Conservation (phyloP, 1,284 basidiomycete genomes). For the Trichosporon sp. region DNA sequence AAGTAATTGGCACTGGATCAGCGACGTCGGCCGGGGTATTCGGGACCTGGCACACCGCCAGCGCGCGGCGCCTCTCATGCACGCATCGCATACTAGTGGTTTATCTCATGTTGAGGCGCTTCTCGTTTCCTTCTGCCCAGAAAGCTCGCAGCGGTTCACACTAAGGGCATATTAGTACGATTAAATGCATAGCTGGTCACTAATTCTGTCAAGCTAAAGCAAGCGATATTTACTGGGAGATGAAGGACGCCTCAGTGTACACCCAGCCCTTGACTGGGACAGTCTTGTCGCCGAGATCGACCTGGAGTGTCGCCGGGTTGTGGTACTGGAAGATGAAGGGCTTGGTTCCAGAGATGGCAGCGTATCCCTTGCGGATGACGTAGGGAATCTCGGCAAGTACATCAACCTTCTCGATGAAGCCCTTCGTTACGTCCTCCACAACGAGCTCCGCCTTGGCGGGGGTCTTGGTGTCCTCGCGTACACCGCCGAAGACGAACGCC, state of each 20-base stretch:
- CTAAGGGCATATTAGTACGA: no score
- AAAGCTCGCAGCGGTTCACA: no score
- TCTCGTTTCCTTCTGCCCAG: no score
- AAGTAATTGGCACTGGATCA: neutral
- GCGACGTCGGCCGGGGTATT: neutral
- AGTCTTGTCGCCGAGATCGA: conserved; percentile 55
- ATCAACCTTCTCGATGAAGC: conserved; percentile 94
- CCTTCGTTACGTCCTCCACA: conserved; percentile 55
- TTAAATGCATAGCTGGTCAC: neutral
- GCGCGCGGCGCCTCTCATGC: no score
- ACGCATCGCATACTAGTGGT: no score
- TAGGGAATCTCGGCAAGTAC: conserved; percentile 93
- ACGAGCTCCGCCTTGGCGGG: conserved; percentile 57
- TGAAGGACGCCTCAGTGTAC: conserved; percentile 88
- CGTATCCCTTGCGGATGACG: conserved; percentile 55
- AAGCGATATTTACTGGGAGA: conserved; percentile 53
- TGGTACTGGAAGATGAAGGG: conserved; percentile 66
- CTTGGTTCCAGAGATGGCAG: conserved; percentile 51
- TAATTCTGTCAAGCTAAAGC: neutral
- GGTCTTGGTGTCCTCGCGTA: conserved; percentile 52
- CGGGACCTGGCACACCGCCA: neutral
- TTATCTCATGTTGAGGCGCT: no score
- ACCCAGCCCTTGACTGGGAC: conserved; percentile 60
- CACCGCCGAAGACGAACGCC: conserved; percentile 71
- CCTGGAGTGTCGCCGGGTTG: conserved; percentile 64